phyloP scores from a whole-genome alignment of 805 yeast genomes.

The Wickerhamomyces strasburgensis region DNA sequence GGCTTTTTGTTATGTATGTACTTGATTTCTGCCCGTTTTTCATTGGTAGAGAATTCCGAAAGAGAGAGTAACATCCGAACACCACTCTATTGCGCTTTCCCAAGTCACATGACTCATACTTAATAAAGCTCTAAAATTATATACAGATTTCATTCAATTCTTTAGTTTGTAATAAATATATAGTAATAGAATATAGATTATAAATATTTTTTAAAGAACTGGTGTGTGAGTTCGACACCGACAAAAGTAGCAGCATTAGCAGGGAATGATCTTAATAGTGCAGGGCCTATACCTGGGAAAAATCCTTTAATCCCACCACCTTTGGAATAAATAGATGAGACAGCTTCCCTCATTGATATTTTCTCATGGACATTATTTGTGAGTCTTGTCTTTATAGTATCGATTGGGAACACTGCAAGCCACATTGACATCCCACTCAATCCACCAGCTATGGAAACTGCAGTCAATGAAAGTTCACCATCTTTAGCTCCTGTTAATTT shows the following conservation, averaged over 20 bases:
- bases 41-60: too few relatives aligned
- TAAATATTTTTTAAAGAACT: conserved; percentile 29
- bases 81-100: too few relatives aligned
- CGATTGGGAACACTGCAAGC: conserved; percentile 93
- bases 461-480: conserved; percentile 59
- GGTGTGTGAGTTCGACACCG: conserved; percentile 81
- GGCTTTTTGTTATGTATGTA: too few relatives aligned
- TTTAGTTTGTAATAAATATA: too few relatives aligned
- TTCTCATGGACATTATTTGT: conserved; percentile 33
- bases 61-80: too few relatives aligned
- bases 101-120: too few relatives aligned
- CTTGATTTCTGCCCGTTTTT: too few relatives aligned
- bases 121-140: too few relatives aligned
- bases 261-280: conserved; percentile 89
- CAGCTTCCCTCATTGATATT: conserved; percentile 56
- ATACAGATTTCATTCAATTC: conserved; percentile 8
- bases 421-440: conserved; percentile 97
- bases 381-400: conserved; percentile 68
- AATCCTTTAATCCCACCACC: conserved; percentile 88
- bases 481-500: conserved; percentile 33
- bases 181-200: too few relatives aligned
- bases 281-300: conserved; percentile 98
- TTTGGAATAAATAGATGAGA: conserved; percentile 60
- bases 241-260: conserved; percentile 99
- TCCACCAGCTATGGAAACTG: conserved; percentile 89